Percentiles rank a stretch among this genome's conserved stretches.
Conservation (phyloP, 805 yeast genomes). For the Kazachstania psychrophila region DNA sequence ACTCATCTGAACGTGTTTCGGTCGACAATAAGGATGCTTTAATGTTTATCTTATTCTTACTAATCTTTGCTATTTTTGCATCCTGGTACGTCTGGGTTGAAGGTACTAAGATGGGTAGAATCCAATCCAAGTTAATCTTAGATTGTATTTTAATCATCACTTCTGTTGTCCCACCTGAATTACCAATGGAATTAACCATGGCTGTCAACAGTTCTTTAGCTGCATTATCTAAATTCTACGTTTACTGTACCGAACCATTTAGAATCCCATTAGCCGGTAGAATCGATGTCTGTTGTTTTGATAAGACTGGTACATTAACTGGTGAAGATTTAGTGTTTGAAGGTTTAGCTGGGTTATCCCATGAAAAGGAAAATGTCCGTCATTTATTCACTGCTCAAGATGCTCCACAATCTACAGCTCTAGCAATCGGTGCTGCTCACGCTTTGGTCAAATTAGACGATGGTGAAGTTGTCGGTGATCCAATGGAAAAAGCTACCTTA, state of each 20-base stretch:
- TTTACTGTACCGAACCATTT: slow-evolving; percentile 97
- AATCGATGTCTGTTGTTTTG: slow-evolving; percentile 96
- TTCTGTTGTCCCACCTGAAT: slow-evolving; percentile 97
- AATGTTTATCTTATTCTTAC: slow-evolving; percentile 79
- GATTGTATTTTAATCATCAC: slow-evolving; percentile 95
- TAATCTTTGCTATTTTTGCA: slow-evolving; percentile 88
- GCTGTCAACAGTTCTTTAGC: slow-evolving; percentile 90
- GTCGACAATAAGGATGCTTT: slow-evolving; percentile 94
- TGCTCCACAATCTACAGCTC: slow-evolving; percentile 60
- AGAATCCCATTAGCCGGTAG: slow-evolving; percentile 97
- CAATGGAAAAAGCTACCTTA: slow-evolving; percentile 96
- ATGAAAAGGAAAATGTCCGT: slow-evolving; percentile 39
- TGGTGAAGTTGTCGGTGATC: slow-evolving; percentile 97
- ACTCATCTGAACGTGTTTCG: slow-evolving; percentile 90
- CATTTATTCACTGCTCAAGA: slow-evolving; percentile 44
- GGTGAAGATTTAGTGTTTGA: slow-evolving; percentile 95
- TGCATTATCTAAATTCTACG: slow-evolving; percentile 76
- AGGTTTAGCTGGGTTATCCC: slow-evolving; percentile 79
- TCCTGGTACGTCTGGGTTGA: slow-evolving; percentile 98
- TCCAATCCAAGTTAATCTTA: slow-evolving; percentile 83
- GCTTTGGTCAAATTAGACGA: slow-evolving; percentile 90
- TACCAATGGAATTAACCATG: slow-evolving; percentile 98
- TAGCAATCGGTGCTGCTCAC: slow-evolving; percentile 88
- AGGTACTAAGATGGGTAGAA: slow-evolving; percentile 92
- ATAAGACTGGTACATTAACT: slow-evolving; percentile 95